Evolutionary conservation across 1,139 yeast species (phyloP), one percentile per base, ranked within the genome.

Genomic region (Protomyces lactucae-debilis): DNA sequence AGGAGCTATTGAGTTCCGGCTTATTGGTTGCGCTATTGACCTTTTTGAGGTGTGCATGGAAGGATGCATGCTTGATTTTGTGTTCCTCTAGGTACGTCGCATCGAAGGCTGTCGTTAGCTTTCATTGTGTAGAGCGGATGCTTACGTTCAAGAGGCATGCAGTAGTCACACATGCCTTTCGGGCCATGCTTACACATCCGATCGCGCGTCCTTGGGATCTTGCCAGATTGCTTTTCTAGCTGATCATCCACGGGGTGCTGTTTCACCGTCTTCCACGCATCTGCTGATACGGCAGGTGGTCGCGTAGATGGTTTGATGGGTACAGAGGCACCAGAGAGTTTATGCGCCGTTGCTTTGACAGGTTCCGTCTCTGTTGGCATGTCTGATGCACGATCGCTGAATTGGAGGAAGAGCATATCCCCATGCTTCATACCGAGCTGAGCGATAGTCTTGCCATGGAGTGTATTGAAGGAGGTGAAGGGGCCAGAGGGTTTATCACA

Each of bases 131-230:
- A 18, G 8, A n/a, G 10, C 2, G 10, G 45, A 57, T 14, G 21
- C 59, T 43, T 48, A 52, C 64, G 61, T 52, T 96, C 97, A 66
- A 95, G 78, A 0, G 99, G 97, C 61, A 95, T 85, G 74, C 99
- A 93, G 73, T 91, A 90, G 71, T 93, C 99, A 76, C 99, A 93
- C 99, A 93, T 93, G 2, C 98, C 99, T 71, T 87, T 87, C 46
- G 86, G 92, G 2, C 95, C 90, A 73, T 95, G 99, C 65, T 86
- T 83, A 74, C 99, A 93, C 72, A 91, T 79, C 16, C 72, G 68
- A 68, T 79, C 81, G 39, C 79, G 76, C 9, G 57, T 39, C 46
- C 99, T 81, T 48, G 80, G 76, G 67, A 95, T 90, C 66, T 87
- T 78, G 0, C 99, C 99, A 55, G 83, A 83, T 61, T 82, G 80